Percentiles rank a stretch among this genome's conserved stretches.
phyloP scores from a whole-genome alignment of 257 asterid species.

The Solanum sejunctum region DNA sequence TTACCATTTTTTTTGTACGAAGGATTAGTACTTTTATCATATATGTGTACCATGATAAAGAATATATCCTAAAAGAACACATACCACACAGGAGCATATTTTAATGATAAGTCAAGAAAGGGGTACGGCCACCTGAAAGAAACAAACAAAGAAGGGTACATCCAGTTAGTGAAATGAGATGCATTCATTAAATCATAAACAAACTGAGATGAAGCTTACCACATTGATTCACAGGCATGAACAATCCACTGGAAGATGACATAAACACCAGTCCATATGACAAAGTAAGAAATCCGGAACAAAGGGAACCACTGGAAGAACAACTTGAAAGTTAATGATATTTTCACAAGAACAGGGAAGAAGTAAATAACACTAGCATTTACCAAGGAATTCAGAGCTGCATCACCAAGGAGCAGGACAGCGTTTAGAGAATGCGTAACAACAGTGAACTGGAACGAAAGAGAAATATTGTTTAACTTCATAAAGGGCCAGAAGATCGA shows the following conservation, averaged over 20 bases:
- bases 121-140: constrained; percentile 97
- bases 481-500: background rate
- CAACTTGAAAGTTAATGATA: constrained; percentile 4
- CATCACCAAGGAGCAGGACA: constrained; percentile 69
- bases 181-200: background rate
- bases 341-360: background rate
- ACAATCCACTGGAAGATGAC: constrained; percentile 81
- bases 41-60: background rate
- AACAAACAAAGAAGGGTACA: background rate
- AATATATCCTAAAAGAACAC: constrained; percentile 4
- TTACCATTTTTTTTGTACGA: background rate
- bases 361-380: constrained; percentile 5
- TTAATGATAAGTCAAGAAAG: constrained; percentile 55
- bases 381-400: constrained; percentile 78
- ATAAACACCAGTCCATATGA: constrained; percentile 58
- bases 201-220: constrained; percentile 27
- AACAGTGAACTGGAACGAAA: constrained; percentile 49
- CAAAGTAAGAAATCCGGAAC: constrained; percentile 74
- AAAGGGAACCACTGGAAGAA: constrained; percentile 61
- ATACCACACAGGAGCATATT: constrained; percentile 60
- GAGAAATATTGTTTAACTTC: background rate
- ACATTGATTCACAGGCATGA: constrained; percentile 50
- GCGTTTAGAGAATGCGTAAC: constrained; percentile 70
- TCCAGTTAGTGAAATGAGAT: background rate
- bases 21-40: background rate